Base-by-base conservation (phyloP, 371 early-diverging fungal species). In the Syncephalastrum contaminatum region DNA sequence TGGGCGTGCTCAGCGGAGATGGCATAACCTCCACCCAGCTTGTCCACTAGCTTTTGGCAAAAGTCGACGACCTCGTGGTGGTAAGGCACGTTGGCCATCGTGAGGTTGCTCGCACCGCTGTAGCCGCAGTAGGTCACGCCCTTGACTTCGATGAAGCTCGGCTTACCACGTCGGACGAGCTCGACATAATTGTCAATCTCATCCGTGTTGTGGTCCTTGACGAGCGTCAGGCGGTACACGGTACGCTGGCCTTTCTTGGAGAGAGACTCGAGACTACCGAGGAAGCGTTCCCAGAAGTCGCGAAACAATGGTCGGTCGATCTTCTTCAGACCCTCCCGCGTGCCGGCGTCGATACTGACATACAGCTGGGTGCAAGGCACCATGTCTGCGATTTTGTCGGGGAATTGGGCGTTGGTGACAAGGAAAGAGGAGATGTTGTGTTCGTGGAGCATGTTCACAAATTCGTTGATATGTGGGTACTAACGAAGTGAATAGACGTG, bases 401-500 rank as follows among this genome's bases (percentile, higher is more conserved):
- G 90, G 76, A 89, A 89, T 67, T 92, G 92, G 24, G 90, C 90
- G 56, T 92, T 92, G 24, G 90, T 90, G 15, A 92, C 92, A 57
- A 92, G 60, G 75, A 92, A 92, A 0, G 88, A 84, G 2, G 89
- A 89, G 40, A 92, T 89, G 48, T 75, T 75, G 55, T 80, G 72
- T 58, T 85, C 75, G 56, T 92, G 91, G 46, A 92, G 62, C 51
- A 86, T 60, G 22, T 75, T 77, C 5, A 89, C 80, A 63, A 90
- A 87, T 58, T 90, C 89, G 60, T 92, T 92, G 75, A 92, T 92
- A 46, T 88, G 83, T 12, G 90, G 90, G 65, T 92, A 92, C 87
- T 76, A 56, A 19, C 12, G 7, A n/a, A 19, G 14, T n/a, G 16
- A 7, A 41, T 24, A 13, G 16, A 48, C 8, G 5, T 16, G 13